Evolutionary conservation across 306 rosid species (phyloP).

Genomic region (Prinsepia uniflora): DNA sequence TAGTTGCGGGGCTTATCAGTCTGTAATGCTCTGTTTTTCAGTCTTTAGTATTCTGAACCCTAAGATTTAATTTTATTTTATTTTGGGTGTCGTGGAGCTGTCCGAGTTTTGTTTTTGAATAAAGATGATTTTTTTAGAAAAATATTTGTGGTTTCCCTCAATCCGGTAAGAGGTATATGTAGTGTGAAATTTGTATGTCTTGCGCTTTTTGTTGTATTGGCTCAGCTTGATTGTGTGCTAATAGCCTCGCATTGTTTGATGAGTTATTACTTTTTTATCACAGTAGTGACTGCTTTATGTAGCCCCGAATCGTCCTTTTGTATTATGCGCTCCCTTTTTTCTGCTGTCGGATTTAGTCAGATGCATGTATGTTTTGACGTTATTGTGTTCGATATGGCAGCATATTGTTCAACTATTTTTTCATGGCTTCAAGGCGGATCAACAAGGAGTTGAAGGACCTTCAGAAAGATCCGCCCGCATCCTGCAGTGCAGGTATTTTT

Average conservation of each 20-base stretch:
- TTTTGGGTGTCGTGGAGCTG: background rate
- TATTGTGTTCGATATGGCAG: background rate
- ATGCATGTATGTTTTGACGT: background rate
- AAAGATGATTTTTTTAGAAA: no score
- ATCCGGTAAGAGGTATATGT: background rate
- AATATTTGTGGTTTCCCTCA: no score
- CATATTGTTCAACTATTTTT: background rate
- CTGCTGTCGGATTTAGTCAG: background rate
- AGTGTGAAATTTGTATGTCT: background rate
- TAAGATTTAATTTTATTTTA: background rate
- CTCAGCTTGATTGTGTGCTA: background rate
- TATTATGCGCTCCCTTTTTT: background rate
- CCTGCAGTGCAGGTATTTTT: constrained; percentile 49
- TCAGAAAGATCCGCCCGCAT: constrained; percentile 48
- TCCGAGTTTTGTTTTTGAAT: background rate
- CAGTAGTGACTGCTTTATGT: background rate
- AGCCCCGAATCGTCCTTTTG: background rate
- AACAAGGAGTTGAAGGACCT: constrained; percentile 53
- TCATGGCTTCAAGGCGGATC: constrained; percentile 47
- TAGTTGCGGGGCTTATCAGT: background rate
- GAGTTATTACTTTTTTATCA: background rate
- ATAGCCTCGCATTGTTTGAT: background rate
- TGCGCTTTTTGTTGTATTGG: background rate
- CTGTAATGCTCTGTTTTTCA: background rate
- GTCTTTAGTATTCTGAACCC: background rate